phyloP scores from a whole-genome alignment of 345 rosid genomes.

The Moricandia moricandioides region DNA sequence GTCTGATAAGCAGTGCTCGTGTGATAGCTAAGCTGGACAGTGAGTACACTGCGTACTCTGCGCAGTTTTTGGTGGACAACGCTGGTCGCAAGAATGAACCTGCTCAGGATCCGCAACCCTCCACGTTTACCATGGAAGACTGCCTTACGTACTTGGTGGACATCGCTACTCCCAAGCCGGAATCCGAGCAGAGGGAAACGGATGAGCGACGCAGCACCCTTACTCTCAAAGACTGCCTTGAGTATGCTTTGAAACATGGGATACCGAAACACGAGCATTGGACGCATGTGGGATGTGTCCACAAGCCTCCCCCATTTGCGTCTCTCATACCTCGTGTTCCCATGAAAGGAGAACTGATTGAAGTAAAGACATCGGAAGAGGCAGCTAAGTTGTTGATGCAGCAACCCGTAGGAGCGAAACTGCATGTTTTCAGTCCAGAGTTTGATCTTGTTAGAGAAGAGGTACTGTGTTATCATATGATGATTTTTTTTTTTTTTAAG shows the following conservation, averaged over 20 bases:
- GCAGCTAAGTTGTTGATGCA: not conserved
- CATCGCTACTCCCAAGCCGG: not conserved
- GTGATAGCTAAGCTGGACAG: not conserved
- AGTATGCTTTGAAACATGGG: not conserved
- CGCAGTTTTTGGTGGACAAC: conserved; percentile 17
- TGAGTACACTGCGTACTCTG: conserved; percentile 5
- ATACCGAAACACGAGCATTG: not conserved
- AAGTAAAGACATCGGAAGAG: not conserved
- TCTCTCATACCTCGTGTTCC: conserved; percentile 7
- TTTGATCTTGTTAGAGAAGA: conserved; percentile 19
- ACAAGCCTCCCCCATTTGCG: conserved; percentile 8
- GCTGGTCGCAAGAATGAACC: not conserved
- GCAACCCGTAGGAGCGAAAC: conserved; percentile 22
- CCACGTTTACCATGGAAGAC: not conserved
- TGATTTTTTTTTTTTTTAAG: too few relatives aligned
- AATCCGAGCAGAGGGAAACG: not conserved
- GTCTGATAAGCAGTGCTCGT: conserved; percentile 20
- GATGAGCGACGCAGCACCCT: not conserved
- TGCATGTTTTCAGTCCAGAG: conserved; percentile 21
- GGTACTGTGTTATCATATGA: too few relatives aligned
- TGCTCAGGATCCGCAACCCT: not conserved
- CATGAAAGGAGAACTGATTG: conserved; percentile 18
- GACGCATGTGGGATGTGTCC: conserved; percentile 18
- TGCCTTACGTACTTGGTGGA: conserved; percentile 1
- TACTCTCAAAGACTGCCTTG: conserved; percentile 11